Evolutionary conservation across 495 filamentous ascomycete genomes (phyloP).

Genomic region (Penicillium maclennaniae): DNA sequence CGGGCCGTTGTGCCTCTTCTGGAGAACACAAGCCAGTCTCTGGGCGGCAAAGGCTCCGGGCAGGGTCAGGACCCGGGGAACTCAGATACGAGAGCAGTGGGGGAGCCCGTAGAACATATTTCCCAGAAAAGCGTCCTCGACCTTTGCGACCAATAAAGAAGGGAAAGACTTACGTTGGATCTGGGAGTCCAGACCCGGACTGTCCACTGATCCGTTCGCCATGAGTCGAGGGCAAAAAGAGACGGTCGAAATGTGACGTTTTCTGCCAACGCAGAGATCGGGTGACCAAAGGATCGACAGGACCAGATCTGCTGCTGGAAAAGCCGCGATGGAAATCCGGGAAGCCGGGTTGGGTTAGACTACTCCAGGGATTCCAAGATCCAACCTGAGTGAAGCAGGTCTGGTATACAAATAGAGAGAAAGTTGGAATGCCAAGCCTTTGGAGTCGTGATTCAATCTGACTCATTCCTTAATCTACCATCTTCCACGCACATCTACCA

Average conservation of each 20-base stretch:
- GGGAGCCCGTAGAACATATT: not conserved
- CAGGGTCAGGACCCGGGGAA: not conserved
- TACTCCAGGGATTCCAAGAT: slow-evolving; percentile 1
- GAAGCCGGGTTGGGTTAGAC: not conserved
- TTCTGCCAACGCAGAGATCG: slow-evolving; percentile 41
- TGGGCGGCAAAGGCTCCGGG: slow-evolving; percentile 6
- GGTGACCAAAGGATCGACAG: slow-evolving; percentile 41
- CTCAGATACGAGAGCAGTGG: not conserved
- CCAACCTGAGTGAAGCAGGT: not conserved
- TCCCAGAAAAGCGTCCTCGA: not conserved
- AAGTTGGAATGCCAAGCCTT: slow-evolving; percentile 10
- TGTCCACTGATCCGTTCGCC: slow-evolving; percentile 25
- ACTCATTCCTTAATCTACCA: slow-evolving; percentile 4
- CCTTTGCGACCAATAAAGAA: too few relatives aligned
- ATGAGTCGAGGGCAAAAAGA: slow-evolving; percentile 7
- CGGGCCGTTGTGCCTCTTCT: slow-evolving; percentile 25
- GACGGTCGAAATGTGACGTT: slow-evolving; percentile 19
- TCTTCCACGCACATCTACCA: not conserved
- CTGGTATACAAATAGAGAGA: not conserved
- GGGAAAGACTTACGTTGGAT: slow-evolving; percentile 16
- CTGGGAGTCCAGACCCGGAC: slow-evolving; percentile 21
- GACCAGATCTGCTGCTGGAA: slow-evolving; percentile 24
- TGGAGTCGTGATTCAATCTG: slow-evolving; percentile 17
- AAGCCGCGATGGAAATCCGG: slow-evolving; percentile 17
- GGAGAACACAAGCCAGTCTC: slow-evolving; percentile 8